Conservation (phyloP, 768 basidiomycete genomes). For the Amanita subjunquillea region DNA sequence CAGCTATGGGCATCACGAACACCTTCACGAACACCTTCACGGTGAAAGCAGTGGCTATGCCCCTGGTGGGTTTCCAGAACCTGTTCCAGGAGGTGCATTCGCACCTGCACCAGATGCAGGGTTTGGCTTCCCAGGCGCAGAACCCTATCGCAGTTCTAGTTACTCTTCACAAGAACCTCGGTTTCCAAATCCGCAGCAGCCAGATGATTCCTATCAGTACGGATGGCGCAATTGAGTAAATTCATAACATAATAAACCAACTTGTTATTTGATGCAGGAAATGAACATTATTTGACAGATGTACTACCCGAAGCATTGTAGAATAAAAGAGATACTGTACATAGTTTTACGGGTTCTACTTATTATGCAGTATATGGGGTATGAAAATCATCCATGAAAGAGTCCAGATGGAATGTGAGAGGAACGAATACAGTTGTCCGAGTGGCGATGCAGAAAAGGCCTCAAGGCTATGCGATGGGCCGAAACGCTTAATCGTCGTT, state of each 20-base stretch:
- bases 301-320: not conserved
- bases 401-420: not conserved
- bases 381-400: not conserved
- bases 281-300: not conserved
- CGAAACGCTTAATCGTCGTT: slow-evolving; percentile 14
- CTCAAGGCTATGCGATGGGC: not conserved
- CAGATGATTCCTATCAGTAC: slow-evolving; percentile 6
- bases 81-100: not conserved
- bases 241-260: not conserved
- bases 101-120: not conserved
- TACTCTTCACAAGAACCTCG: slow-evolving; percentile 10
- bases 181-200: slow-evolving; percentile 18
- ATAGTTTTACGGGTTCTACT: not conserved
- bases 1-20: not conserved
- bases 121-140: slow-evolving; percentile 27
- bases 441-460: not conserved
- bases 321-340: no score
- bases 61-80: not conserved
- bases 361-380: not conserved
- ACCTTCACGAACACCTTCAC: not conserved
- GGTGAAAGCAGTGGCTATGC: slow-evolving; percentile 1
- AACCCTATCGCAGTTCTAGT: slow-evolving; percentile 18
- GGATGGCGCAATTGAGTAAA: slow-evolving; percentile 6
- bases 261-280: no score
- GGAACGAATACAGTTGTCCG: not conserved